Evolutionary conservation across 176 grass and related monocot genomes (phyloP).

Genomic region (Aegilops bicornis): DNA sequence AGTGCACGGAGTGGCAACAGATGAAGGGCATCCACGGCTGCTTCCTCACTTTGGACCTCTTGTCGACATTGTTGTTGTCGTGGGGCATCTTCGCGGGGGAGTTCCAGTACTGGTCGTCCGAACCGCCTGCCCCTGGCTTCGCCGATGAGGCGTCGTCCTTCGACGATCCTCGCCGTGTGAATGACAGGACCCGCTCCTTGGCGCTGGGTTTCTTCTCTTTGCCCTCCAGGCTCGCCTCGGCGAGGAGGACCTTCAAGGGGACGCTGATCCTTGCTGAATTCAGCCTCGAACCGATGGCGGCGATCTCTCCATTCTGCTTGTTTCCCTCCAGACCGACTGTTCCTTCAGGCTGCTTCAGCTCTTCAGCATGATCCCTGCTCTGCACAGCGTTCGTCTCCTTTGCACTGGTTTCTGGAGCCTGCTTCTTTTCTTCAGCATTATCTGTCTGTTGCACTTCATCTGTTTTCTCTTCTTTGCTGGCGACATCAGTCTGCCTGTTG

Average conservation of each 20-base stretch:
- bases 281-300: background rate
- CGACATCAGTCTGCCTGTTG: background rate
- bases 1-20: conserved; percentile 56
- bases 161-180: background rate
- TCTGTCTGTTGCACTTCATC: background rate
- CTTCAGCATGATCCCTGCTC: background rate
- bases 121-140: background rate
- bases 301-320: conserved; percentile 33
- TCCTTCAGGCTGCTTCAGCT: background rate
- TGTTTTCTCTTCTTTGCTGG: background rate
- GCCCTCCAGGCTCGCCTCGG: conserved; percentile 49
- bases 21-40: conserved; percentile 62
- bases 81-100: conserved; percentile 50
- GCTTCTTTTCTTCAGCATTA: conserved; percentile 11
- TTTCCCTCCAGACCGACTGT: conserved; percentile 17
- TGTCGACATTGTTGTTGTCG: conserved; percentile 20
- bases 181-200: conserved; percentile 36
- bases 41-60: conserved; percentile 39
- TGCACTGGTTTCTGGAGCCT: background rate
- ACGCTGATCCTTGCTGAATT: conserved; percentile 45
- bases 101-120: conserved; percentile 38
- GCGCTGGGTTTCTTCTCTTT: conserved; percentile 45
- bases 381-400: background rate
- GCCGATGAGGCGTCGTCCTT: conserved; percentile 21
- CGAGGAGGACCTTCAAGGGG: conserved; percentile 60